Base-by-base conservation (phyloP, 2,329 filamentous ascomycete species). In the Phaeosphaeriaceae sp. region DNA sequence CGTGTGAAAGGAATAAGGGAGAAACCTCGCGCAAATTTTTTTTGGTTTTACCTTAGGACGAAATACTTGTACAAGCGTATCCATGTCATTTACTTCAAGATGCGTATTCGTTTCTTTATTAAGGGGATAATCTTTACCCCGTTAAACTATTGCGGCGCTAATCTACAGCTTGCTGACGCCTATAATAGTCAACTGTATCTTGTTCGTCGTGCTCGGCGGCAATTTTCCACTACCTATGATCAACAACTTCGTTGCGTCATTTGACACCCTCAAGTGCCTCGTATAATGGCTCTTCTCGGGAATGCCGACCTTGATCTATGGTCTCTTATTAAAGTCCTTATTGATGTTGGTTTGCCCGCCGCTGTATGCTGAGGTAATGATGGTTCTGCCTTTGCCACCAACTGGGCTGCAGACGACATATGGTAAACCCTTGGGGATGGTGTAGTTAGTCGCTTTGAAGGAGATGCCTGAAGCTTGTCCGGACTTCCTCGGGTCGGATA, bases 391-490 rank as follows among this genome's bases (percentile, higher is more conserved):
- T 16, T 74, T 75, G 11, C 80, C 80, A 3, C 72, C 71, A 15
- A 74, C 74, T 0, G 77, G 68, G 5, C 74, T 80, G 80, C 80
- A 83, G 2, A 81, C 77, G 1, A 79, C 75, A 54, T 83, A 83
- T 0, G 81, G 81, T 1, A 75, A 78, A 4, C 76, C 74, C 1
- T 60, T 73, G 0, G 81, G 76, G 5, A 75, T 61, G 0, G 74
- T 77, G n/a, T 76, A 78, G 45, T 78, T 76, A 0, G 71, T 76
- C 0, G 76, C 72, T 16, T 74, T 66, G 9, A 83, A 69, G n/a
- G 71, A 67, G 12, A 71, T 61, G 12, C 73, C 76, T 1, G 70
- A 64, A 3, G 71, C 75, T 4, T 69, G 59, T 43, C 74, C 68
- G 61, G 83, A 83, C 16, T 72, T 68, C 49, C 77, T 71, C 0